phyloP scores from a whole-genome alignment of 257 asterid genomes.

The Rubia yunnanensis region DNA sequence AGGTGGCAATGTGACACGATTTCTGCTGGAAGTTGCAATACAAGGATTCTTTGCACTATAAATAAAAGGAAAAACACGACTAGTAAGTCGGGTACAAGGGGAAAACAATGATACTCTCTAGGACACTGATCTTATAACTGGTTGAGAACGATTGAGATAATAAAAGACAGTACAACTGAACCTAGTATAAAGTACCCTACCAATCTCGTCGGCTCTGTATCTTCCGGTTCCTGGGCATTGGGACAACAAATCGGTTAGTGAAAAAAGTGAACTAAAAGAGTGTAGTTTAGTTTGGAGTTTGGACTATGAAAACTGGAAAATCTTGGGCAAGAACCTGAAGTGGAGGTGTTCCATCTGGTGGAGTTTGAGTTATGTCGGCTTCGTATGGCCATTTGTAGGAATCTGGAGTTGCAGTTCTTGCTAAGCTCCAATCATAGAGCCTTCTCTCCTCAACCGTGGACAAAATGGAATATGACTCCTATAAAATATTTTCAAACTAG shows the following conservation, averaged over 20 bases:
- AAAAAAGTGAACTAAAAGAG: neutral
- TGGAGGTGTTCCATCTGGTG: slow-evolving; percentile 32
- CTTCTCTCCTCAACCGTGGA: slow-evolving; percentile 61
- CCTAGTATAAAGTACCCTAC: slow-evolving; percentile 46
- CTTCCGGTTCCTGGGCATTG: slow-evolving; percentile 55
- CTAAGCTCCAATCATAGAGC: slow-evolving; percentile 80
- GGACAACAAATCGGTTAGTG: neutral
- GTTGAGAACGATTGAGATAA: slow-evolving; percentile 32
- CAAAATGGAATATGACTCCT: slow-evolving; percentile 61
- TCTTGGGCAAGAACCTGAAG: slow-evolving; percentile 33
- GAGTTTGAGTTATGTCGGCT: slow-evolving; percentile 44
- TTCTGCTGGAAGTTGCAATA: neutral
- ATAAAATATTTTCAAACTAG: neutral
- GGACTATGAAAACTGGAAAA: neutral
- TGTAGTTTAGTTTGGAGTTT: neutral
- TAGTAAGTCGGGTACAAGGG: neutral
- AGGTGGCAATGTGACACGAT: neutral
- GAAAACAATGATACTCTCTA: neutral
- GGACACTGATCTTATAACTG: neutral
- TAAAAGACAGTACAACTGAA: slow-evolving; percentile 47
- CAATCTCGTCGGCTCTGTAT: slow-evolving; percentile 52
- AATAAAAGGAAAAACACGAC: neutral
- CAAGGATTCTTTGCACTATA: too few species aligned
- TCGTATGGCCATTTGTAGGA: slow-evolving; percentile 63
- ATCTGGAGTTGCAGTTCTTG: slow-evolving; percentile 45